Evolutionary conservation across 129 eudicot genomes (phyloP).

Genomic region (Ambrosia artemisiifolia): DNA sequence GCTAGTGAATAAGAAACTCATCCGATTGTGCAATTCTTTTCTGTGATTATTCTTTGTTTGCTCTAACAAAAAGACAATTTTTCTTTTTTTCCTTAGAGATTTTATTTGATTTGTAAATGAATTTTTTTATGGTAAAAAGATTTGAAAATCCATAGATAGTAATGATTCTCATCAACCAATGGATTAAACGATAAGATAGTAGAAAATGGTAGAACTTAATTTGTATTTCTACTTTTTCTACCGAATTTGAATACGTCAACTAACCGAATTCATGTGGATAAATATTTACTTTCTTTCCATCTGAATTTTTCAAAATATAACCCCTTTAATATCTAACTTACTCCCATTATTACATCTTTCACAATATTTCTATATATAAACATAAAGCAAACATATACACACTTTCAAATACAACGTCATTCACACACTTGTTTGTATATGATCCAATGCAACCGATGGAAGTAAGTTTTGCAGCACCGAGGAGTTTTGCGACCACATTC

Average conservation of each 20-base stretch:
- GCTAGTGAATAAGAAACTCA: too few relatives aligned
- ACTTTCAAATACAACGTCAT: not conserved
- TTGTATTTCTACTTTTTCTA: not conserved
- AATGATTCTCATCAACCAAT: too few relatives aligned
- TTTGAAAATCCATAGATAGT: too few relatives aligned
- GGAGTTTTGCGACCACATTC: slow-evolving; percentile 41
- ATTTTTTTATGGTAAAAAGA: too few relatives aligned
- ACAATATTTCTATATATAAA: slow-evolving; percentile 15
- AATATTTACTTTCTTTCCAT: slow-evolving; percentile 10
- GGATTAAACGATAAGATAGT: too few relatives aligned
- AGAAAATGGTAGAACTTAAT: too few relatives aligned
- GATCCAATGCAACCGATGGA: slow-evolving; percentile 24
- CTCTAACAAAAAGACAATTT: too few relatives aligned
- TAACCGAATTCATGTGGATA: slow-evolving; percentile 10
- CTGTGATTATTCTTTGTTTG: too few relatives aligned
- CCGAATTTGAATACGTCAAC: slow-evolving; percentile 14
- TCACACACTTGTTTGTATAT: not conserved
- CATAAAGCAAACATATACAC: slow-evolving; percentile 16
- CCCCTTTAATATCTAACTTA: slow-evolving; percentile 19
- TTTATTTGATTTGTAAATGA: too few relatives aligned
- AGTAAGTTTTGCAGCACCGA: slow-evolving; percentile 53
- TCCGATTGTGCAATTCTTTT: too few relatives aligned
- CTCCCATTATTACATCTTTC: slow-evolving; percentile 3
- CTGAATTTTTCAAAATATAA: slow-evolving; percentile 23
- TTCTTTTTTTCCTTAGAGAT: too few relatives aligned